These are phyloP conservation scores for Pseudogymnoascus sp. DNA, from an alignment of 2,329 filamentous ascomycete genomes.

Conservation along the genomic window DNA sequence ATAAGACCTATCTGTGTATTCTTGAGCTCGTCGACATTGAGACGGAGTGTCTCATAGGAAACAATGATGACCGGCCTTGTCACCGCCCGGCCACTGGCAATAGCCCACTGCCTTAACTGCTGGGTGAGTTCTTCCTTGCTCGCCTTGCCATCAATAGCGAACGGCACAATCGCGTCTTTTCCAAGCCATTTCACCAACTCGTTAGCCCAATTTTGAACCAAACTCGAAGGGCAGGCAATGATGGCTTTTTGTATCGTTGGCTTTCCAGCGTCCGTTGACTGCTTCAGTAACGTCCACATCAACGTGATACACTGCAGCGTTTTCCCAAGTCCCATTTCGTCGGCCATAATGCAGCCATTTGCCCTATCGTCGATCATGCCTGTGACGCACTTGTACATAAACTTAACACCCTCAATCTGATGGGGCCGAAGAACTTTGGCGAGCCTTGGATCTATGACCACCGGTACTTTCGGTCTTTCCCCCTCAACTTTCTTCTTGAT, in stretches of 20 bases:
- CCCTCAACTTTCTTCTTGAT: conserved; percentile 77
- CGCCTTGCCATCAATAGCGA: conserved; percentile 94
- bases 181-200: conserved; percentile 96
- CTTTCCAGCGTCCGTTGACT: conserved; percentile 91
- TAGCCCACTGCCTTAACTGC: conserved; percentile 91
- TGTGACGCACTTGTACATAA: conserved; percentile 89
- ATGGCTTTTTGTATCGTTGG: conserved; percentile 92
- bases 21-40: conserved; percentile 84
- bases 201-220: conserved; percentile 97
- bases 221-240: conserved; percentile 90
- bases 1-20: conserved; percentile 85
- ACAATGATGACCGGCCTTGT: conserved; percentile 93
- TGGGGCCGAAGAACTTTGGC: conserved; percentile 88
- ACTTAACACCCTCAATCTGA: conserved; percentile 97
- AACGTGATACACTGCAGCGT: conserved; percentile 94
- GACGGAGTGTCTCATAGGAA: conserved; percentile 88
- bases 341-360: conserved; percentile 98
- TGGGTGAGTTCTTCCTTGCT: conserved; percentile 86
- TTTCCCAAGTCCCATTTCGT: conserved; percentile 97
- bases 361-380: conserved; percentile 92
- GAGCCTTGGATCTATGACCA: conserved; percentile 87
- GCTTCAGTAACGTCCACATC: conserved; percentile 93
- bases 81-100: conserved; percentile 78
- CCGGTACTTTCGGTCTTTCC: conserved; percentile 80
- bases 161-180: conserved; percentile 79